Base-by-base conservation (phyloP, 2,329 filamentous ascomycete species). In the Cercospora sp. region DNA sequence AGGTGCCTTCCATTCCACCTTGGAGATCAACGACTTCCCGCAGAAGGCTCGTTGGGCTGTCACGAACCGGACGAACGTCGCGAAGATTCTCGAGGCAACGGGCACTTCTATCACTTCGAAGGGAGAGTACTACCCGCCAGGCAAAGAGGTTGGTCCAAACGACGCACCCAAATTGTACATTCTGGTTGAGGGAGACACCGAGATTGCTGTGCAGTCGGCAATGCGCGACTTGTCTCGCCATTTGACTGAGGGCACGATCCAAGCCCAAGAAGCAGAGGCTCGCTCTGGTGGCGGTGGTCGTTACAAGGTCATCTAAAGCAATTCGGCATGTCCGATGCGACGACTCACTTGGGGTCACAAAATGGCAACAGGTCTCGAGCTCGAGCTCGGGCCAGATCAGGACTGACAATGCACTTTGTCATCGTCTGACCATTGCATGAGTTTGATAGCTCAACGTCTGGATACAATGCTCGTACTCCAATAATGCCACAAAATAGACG, bases 21-120 rank as follows among this genome's bases (percentile, higher is more conserved):
- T 99, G 69, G 95, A 98, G 80, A 99, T 99, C 87, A 99, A 99
- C 80, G 95, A 99, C 81, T 98, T 98, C 81, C 95, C 95, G 36
- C 95, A 99, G 79, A 98, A 97, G 84, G 95, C 95, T 71, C 89
- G 95, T 74, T 99, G 95, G 95, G 94, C 93, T 10, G 95, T 99
- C 82, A 99, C 95, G 45, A 99, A 99, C 80, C 89, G 95, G 72
- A 98, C 95, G 40, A 99, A 99, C 76, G 95, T 99, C 66, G 94
- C 94, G 74, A 99, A 98, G 85, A 97, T 99, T 74, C 86, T 99
- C 72, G 95, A 99, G 77, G 88, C 92, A 9, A 97, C 94, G 0
- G 94, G 93, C 48, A 97, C 94, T 1, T 97, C 93, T 6, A 99
- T 99, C 79, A 99, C 95, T 0, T 97, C 93, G 55, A 99, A 99